Base-by-base conservation (phyloP, 208 protist species). In the Trypanosoma cruzi region DNA sequence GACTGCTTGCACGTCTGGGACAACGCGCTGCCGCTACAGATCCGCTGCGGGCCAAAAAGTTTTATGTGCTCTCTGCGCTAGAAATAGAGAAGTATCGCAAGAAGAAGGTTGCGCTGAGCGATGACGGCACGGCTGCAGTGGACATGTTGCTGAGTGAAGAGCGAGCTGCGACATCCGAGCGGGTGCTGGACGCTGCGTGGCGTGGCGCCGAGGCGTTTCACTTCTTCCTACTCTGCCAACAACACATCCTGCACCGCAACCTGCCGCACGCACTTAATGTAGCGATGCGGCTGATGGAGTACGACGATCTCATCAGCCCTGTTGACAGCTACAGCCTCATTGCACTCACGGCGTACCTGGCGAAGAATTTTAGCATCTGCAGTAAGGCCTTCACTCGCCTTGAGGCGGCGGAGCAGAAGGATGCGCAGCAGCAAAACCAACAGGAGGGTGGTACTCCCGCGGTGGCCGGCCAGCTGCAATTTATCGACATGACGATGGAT, bases 171-270 rank as follows among this genome's bases (percentile, higher is more conserved):
- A 87, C 44, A 22, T 72, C 81, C 34, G 88, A 96, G 75, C 83
- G 89, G 57, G 81, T 82, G 29, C 78, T 97, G 16, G 93, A 97
- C 68, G 88, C 88, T 20, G 85, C 93, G 14, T 98, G 97, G 96
- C 84, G 89, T 52, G 94, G 93, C 16, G 97, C 97, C 5, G 96
- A 99, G 82, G 98, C 97, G 18, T 98, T 94, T 77, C 98, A 99
- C 79, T 99, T 96, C 68, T 95, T 97, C 46, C 75, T 99, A 13
- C 80, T 99, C 42, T 94, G 89, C 40, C 84, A 96, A 56, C 92
- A 97, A 62, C 88, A 98, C 58, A 89, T 95, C 18, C 42, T 91
- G 32, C 68, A 89, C 31, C 79, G 80, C 32, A 95, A 92, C 72
- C 67, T 89, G 29, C 81, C 89, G 29, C 77, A 80, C 22, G 91